These are phyloP conservation scores for Artemisia argyi DNA, from an alignment of 129 eudicot genomes.

Conservation along the genomic window DNA sequence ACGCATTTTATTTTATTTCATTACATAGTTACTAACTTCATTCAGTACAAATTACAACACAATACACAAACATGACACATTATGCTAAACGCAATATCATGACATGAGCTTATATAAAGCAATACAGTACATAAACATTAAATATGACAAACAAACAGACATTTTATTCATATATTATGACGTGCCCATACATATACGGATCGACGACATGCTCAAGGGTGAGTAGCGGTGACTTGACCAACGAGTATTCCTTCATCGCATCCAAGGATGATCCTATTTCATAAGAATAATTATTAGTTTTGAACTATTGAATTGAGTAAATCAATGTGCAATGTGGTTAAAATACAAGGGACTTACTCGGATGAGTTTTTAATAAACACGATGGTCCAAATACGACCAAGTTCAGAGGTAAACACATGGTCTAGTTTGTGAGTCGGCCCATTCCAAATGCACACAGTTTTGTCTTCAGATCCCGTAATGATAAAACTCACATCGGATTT, in stretches of 20 bases:
- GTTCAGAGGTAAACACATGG: constrained; percentile 38
- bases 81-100: no score
- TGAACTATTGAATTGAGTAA: no score
- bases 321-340: no score
- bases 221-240: constrained; percentile 36
- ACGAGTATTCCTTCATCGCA: constrained; percentile 64
- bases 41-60: no score
- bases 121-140: no score
- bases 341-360: constrained; percentile 34
- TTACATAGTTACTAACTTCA: background rate
- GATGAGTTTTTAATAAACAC: constrained; percentile 48
- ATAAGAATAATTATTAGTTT: background rate
- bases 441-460: constrained; percentile 66
- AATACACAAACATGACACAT: no score
- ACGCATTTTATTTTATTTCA: background rate
- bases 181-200: no score
- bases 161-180: no score
- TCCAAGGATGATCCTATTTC: constrained; percentile 55
- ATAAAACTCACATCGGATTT: constrained; percentile 48
- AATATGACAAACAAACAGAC: no score
- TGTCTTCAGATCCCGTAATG: constrained; percentile 71
- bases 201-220: background rate
- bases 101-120: no score
- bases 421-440: constrained; percentile 45
- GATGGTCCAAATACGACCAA: constrained; percentile 67